These are phyloP conservation scores for Afroboletus lepidellus DNA, from an alignment of 1,284 basidiomycete species.

Conservation along the genomic window DNA sequence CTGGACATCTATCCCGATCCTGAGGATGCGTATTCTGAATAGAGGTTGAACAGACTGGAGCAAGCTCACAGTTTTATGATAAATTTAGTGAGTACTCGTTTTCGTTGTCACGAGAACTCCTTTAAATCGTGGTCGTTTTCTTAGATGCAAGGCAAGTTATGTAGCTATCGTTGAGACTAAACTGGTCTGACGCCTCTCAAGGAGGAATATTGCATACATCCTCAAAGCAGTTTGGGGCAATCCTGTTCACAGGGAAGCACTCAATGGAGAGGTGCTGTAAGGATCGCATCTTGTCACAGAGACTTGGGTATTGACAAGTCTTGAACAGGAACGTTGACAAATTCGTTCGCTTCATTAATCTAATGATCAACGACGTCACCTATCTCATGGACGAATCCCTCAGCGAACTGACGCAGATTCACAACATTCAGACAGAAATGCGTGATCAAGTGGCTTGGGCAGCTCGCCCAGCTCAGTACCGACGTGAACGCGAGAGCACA, in stretches of 20 bases:
- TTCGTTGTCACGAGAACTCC: constrained; percentile 4
- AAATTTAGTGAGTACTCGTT: constrained; percentile 78
- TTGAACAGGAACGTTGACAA: constrained; percentile 74
- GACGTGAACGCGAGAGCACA: constrained; percentile 81
- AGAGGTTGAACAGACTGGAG: constrained; percentile 98
- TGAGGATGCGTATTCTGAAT: constrained; percentile 7
- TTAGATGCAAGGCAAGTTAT: constrained; percentile 54
- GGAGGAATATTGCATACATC: constrained; percentile 83
- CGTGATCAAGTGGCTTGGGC: constrained; percentile 71
- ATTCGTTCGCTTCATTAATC: constrained; percentile 94
- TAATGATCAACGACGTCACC: constrained; percentile 99
- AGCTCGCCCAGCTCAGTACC: constrained; percentile 64
- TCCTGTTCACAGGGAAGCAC: constrained; percentile 79
- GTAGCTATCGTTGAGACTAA: not conserved
- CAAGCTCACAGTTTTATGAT: constrained; percentile 97
- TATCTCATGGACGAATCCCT: constrained; percentile 98
- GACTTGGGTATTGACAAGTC: constrained; percentile 2
- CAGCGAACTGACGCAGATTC: constrained; percentile 85
- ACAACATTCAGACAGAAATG: constrained; percentile 85
- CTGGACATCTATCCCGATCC: not conserved
- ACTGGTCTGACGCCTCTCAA: constrained; percentile 32
- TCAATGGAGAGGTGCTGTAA: constrained; percentile 75
- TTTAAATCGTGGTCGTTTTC: constrained; percentile 7
- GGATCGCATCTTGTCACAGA: constrained; percentile 26
- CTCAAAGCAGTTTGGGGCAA: constrained; percentile 90